Evolutionary conservation across 805 yeast species (phyloP).

Genomic region (Starmerella bombicola): DNA sequence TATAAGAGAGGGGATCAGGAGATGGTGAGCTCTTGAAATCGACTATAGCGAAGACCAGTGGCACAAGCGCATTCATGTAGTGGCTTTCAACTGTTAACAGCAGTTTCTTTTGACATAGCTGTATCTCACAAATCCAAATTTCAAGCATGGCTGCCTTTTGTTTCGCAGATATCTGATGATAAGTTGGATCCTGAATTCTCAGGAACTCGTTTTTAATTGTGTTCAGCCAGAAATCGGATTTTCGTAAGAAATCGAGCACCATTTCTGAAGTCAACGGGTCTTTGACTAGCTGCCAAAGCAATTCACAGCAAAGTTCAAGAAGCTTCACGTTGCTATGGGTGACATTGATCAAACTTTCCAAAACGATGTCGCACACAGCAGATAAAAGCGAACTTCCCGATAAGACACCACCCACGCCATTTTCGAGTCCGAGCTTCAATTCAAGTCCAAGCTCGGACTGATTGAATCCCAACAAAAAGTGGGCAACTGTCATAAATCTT

Average conservation of each 20-base stretch:
- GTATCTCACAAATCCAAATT: constrained; percentile 61
- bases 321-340: constrained; percentile 37
- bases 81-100: constrained; percentile 40
- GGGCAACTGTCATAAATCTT: constrained; percentile 43
- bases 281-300: constrained; percentile 49
- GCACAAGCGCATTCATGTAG: constrained; percentile 40
- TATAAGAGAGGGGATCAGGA: constrained; percentile 38
- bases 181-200: too few relatives aligned
- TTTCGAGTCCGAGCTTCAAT: constrained; percentile 34
- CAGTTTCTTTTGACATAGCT: constrained; percentile 37
- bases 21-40: constrained; percentile 34
- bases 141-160: constrained; percentile 52
- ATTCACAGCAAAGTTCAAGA: constrained; percentile 33
- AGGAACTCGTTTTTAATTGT: constrained; percentile 42
- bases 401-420: constrained; percentile 39
- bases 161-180: too few relatives aligned
- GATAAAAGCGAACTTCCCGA: constrained; percentile 46
- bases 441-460: constrained; percentile 34
- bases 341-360: constrained; percentile 35
- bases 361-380: constrained; percentile 40
- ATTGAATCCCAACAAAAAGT: constrained; percentile 66
- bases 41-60: constrained; percentile 22
- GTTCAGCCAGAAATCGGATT: constrained; percentile 39
- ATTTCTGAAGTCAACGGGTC: constrained; percentile 42
- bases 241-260: constrained; percentile 43